A percentile compares a stretch with the other conserved stretches of the same genome.
Evolutionary conservation across 2,329 filamentous ascomycete species (phyloP).

Genomic region (Neonectria punicea): DNA sequence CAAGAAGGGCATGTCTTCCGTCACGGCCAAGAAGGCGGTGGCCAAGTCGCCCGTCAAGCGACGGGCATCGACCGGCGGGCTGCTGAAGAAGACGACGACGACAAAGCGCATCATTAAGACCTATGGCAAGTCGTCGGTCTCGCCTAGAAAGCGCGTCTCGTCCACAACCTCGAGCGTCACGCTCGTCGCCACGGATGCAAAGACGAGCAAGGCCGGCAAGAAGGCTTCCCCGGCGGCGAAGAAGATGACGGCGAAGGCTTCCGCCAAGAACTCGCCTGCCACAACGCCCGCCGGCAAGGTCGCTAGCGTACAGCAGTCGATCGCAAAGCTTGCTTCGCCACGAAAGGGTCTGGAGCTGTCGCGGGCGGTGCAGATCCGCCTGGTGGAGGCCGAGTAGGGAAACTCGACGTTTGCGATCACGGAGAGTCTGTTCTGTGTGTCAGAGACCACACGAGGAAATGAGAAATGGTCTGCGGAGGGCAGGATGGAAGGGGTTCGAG

Average conservation of each 20-base stretch:
- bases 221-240: conserved; percentile 28
- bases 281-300: conserved; percentile 24
- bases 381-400: conserved; percentile 30
- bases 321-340: conserved; percentile 27
- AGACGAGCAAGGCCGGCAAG: conserved; percentile 28
- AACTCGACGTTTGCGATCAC: background rate
- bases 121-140: conserved; percentile 38
- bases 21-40: conserved; percentile 44
- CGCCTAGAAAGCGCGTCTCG: conserved; percentile 36
- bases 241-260: conserved; percentile 20
- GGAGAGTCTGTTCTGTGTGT: background rate
- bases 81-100: conserved; percentile 45
- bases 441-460: background rate
- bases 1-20: conserved; percentile 50
- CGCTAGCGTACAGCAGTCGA: conserved; percentile 15
- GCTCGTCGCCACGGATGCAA: conserved; percentile 20
- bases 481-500: background rate
- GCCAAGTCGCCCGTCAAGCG: conserved; percentile 42
- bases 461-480: background rate
- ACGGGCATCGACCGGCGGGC: conserved; percentile 38
- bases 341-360: conserved; percentile 36
- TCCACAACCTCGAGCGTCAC: conserved; percentile 36
- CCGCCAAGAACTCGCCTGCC: background rate
- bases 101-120: conserved; percentile 45
- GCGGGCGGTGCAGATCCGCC: conserved; percentile 35